Evolutionary conservation across 306 rosid genomes (phyloP).

Genomic region (Quercus berberidifolia): DNA sequence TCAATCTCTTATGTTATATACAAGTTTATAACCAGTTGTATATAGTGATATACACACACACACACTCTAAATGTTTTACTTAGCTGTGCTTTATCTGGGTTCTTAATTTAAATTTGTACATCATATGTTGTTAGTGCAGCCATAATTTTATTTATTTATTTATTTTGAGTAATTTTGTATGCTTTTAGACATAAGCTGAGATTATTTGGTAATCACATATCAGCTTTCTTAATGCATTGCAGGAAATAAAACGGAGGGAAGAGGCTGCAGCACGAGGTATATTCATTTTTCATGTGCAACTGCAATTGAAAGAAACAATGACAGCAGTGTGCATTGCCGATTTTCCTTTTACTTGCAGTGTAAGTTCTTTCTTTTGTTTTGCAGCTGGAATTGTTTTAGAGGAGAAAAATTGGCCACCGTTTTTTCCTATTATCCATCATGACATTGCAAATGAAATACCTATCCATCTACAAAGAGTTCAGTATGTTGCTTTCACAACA

Average conservation of each 20-base stretch:
- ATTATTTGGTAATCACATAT: constrained; percentile 9
- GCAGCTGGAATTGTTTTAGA: constrained; percentile 81
- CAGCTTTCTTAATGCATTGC: constrained; percentile 26
- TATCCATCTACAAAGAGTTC: constrained; percentile 78
- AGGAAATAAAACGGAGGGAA: constrained; percentile 84
- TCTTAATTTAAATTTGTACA: neutral
- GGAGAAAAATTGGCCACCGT: constrained; percentile 96
- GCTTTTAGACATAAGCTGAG: constrained; percentile 11
- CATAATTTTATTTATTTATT: constrained; percentile 14
- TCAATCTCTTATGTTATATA: neutral
- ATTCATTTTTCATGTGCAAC: constrained; percentile 19
- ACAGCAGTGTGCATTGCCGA: neutral
- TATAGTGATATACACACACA: too few species aligned
- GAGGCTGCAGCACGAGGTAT: constrained; percentile 79
- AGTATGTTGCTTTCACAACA: constrained; percentile 88
- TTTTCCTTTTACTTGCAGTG: neutral
- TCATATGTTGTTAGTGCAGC: neutral
- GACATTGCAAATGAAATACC: constrained; percentile 90
- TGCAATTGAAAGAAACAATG: constrained; percentile 4
- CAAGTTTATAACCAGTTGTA: neutral
- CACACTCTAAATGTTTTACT: neutral
- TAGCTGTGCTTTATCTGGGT: neutral
- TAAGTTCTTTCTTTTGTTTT: constrained; percentile 7
- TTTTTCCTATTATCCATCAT: constrained; percentile 89
- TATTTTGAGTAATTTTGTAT: constrained; percentile 3